Conservation (phyloP, 2,329 filamentous ascomycete genomes). For the Ophiostoma angusticollis region DNA sequence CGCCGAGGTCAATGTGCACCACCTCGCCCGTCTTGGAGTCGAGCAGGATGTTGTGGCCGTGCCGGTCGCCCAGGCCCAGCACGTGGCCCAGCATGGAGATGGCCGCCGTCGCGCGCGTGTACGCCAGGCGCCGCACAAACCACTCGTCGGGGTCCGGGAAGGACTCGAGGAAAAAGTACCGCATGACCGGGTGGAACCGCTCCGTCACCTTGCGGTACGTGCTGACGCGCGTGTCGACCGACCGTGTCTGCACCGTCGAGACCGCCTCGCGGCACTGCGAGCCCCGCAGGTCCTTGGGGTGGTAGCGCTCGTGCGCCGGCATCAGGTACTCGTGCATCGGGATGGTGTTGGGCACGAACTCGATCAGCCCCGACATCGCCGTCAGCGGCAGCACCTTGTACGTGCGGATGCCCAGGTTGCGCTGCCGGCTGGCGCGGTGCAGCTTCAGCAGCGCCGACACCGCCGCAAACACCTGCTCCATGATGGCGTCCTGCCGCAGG, state of each 20-base stretch:
- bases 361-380: conserved; percentile 76
- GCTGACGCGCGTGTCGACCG: conserved; percentile 56
- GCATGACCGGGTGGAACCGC: conserved; percentile 82
- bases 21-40: conserved; percentile 84
- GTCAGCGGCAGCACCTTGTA: conserved; percentile 95
- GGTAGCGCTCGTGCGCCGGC: conserved; percentile 77
- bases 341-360: conserved; percentile 90
- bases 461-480: conserved; percentile 98
- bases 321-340: conserved; percentile 86
- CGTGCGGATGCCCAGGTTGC: conserved; percentile 79
- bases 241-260: conserved; percentile 54
- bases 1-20: conserved; percentile 91
- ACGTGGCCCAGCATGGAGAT: conserved; percentile 93
- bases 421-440: conserved; percentile 75
- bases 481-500: conserved; percentile 90
- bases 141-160: conserved; percentile 92
- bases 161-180: conserved; percentile 92
- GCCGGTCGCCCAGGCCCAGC: conserved; percentile 82
- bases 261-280: conserved; percentile 71
- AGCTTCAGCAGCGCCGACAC: conserved; percentile 81
- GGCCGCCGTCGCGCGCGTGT: conserved; percentile 84
- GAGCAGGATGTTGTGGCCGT: conserved; percentile 92
- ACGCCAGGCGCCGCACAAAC: conserved; percentile 80
- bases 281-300: conserved; percentile 70
- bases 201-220: conserved; percentile 68